Evolutionary conservation across 177 flowering plant genomes (phyloP).

Genomic region (Vitis hybrid): DNA sequence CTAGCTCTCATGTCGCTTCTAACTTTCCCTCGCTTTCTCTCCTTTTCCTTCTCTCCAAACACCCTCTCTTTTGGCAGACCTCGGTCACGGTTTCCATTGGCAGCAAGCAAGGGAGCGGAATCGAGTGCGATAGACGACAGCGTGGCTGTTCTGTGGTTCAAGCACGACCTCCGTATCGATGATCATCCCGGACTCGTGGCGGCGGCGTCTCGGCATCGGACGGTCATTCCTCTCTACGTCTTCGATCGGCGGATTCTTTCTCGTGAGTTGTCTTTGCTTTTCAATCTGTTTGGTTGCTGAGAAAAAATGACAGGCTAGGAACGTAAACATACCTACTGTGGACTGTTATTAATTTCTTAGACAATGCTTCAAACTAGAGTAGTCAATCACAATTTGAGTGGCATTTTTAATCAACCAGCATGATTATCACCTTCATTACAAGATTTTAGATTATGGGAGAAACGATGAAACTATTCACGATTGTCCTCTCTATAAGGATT

Average conservation of each 20-base stretch:
- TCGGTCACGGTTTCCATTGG: conserved; percentile 1
- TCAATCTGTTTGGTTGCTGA: not conserved
- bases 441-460: too few species aligned
- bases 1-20: conserved; percentile 23
- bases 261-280: conserved; percentile 36
- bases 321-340: too few species aligned
- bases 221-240: conserved; percentile 70
- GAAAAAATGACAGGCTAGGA: too few species aligned
- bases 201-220: conserved; percentile 46
- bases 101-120: not conserved
- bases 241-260: conserved; percentile 80
- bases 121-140: conserved; percentile 10
- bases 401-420: too few species aligned
- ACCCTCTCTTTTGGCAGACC: not conserved
- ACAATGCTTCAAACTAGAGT: too few species aligned
- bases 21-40: conserved; percentile 19
- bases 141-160: conserved; percentile 76
- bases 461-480: too few species aligned
- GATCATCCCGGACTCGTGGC: conserved; percentile 79
- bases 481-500: too few species aligned
- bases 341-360: too few species aligned
- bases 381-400: too few species aligned
- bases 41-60: conserved; percentile 13
- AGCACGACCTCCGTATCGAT: conserved; percentile 81
- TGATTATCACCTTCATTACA: too few species aligned